A percentile compares a stretch with the other conserved stretches of the same genome.
Conservation (phyloP, 2,329 filamentous ascomycete genomes). For the Diaporthe vaccinii region DNA sequence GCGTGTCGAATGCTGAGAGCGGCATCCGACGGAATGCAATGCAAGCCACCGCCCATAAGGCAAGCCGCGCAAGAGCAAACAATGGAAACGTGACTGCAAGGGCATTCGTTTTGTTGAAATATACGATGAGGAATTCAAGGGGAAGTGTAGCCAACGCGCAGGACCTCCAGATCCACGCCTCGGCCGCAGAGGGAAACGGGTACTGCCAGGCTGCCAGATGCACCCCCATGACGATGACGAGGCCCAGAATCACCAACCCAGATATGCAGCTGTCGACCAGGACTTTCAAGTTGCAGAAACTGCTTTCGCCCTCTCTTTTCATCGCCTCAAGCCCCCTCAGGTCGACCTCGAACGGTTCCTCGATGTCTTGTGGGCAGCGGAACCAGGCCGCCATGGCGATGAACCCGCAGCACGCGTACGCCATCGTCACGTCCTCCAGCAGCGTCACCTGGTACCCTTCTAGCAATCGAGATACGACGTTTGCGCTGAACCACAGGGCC, state of each 20-base stretch:
- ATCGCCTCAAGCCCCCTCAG: rapidly evolving
- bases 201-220: background rate
- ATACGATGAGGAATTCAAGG: background rate
- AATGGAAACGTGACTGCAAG: background rate
- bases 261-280: background rate
- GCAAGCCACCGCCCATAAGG: background rate
- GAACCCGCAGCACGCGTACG: background rate
- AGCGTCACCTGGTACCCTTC: background rate
- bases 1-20: background rate
- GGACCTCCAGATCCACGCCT: conserved; percentile 1
- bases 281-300: too few relatives aligned
- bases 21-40: background rate
- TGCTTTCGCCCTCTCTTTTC: rapidly evolving
- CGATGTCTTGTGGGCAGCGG: background rate
- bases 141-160: background rate
- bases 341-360: background rate
- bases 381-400: conserved; percentile 1
- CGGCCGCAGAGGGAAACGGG: background rate
- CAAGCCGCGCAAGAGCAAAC: background rate
- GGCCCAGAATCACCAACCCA: background rate
- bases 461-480: background rate
- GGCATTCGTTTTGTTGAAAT: background rate
- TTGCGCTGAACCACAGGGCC: conserved; percentile 5
- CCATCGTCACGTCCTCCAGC: background rate
- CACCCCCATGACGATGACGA: background rate